phyloP scores from a whole-genome alignment of 2,329 filamentous ascomycete species.

The Penicillium verrucosum region DNA sequence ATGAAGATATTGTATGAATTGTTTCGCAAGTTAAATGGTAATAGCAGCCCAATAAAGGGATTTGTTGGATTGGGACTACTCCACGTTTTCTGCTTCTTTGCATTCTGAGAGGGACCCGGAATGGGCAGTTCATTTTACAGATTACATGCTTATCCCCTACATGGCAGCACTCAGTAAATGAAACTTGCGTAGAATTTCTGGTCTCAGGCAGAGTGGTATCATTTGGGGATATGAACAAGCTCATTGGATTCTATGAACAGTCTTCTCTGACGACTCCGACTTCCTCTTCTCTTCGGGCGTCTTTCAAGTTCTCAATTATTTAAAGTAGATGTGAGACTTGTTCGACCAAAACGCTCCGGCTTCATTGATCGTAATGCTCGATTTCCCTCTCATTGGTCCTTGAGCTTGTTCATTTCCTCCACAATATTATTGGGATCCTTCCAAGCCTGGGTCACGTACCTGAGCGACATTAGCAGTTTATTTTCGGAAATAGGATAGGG shows the following conservation, averaged over 20 bases:
- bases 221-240: not conserved
- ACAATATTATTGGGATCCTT: constrained; percentile 62
- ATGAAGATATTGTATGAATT: constrained; percentile 36
- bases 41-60: not conserved
- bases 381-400: constrained; percentile 2
- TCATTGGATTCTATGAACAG: not conserved
- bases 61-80: not conserved
- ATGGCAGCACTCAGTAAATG: not conserved
- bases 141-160: not conserved
- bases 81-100: not conserved
- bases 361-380: not conserved
- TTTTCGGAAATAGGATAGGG: not conserved
- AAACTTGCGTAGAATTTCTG: not conserved
- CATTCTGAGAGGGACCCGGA: not conserved
- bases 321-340: not conserved
- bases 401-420: constrained; percentile 49
- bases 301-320: not conserved
- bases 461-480: constrained; percentile 20
- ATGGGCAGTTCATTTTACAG: not conserved
- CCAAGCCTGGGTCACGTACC: constrained; percentile 59
- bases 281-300: not conserved
- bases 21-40: constrained; percentile 5
- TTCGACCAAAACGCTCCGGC: not conserved
- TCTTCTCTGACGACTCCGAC: not conserved
- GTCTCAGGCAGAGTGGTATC: not conserved